phyloP scores from a whole-genome alignment of 1,284 basidiomycete species.

The Golubevia pallescens region DNA sequence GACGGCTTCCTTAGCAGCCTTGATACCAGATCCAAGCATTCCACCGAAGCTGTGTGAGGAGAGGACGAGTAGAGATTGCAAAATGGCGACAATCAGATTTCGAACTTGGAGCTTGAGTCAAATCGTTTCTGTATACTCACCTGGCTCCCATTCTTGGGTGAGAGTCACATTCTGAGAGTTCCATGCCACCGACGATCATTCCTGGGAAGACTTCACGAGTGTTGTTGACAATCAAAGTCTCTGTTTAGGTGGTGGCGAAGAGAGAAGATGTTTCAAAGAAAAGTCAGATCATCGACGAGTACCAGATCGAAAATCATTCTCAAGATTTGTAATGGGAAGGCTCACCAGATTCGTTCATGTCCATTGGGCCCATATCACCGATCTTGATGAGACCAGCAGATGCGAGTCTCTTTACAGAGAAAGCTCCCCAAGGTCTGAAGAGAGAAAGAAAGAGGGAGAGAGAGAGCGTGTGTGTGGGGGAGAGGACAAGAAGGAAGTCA shows the following conservation, averaged over 20 bases:
- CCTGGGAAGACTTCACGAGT: constrained; percentile 58
- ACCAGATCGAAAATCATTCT: no score
- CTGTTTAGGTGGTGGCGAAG: no score
- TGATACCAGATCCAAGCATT: constrained; percentile 50
- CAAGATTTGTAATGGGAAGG: neutral
- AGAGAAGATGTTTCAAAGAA: no score
- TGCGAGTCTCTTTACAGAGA: constrained; percentile 52
- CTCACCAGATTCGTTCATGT: constrained; percentile 54
- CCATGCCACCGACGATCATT: constrained; percentile 53
- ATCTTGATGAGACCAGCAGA: constrained; percentile 54
- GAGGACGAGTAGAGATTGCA: neutral
- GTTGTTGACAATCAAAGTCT: constrained; percentile 50
- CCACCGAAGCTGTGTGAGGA: constrained; percentile 45
- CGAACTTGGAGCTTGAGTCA: constrained; percentile 1
- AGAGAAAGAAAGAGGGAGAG: no score
- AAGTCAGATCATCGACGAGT: no score
- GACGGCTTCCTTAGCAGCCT: constrained; percentile 49
- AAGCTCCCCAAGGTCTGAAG: constrained; percentile 58
- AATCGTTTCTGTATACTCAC: neutral
- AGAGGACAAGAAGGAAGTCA: no score
- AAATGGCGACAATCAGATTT: neutral
- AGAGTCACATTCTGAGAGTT: constrained; percentile 49
- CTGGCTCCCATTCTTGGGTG: constrained; percentile 23
- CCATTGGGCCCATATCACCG: constrained; percentile 56
- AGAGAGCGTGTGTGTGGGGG: no score